Base-by-base conservation (phyloP, 371 early-diverging fungal genomes). In the Lichtheimia hyalospora region DNA sequence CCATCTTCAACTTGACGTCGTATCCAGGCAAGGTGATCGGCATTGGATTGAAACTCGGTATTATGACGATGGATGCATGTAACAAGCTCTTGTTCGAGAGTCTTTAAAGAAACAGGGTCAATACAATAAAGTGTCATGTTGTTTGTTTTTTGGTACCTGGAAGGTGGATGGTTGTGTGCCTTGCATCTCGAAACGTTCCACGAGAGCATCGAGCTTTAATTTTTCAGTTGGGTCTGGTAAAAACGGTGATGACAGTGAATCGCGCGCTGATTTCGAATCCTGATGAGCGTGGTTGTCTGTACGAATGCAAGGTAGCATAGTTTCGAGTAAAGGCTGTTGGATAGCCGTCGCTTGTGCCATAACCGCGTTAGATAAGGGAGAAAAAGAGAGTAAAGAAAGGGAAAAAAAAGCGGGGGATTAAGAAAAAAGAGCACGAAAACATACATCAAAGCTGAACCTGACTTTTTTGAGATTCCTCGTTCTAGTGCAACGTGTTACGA, bases 1-100 rank as follows among this genome's bases (percentile, higher is more conserved):
- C 91, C 91, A 61, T 92, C 91, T 15, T 65, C 41, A n/a, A 75
- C 64, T 84, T 84, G 10, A 81, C 83, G 46, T 83, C 83, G 27
- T 75, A 80, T 49, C 78, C 74, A 44, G 82, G 67, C 60, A 82
- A 62, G 5, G 74, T 77, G 64, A 82, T 83, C 65, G 83, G 83
- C 54, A 14, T n/a, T 18, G 18, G 21, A 46, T n/a, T 21, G 12
- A 21, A 18, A 18, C 46, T 8, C 46, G 5, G 21, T 14, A 21
- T 77, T 72, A 54, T 84, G 83, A 14, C 82, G 52, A 10, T 34
- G 34, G 34, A 34, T 6, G 8, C 75, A 77, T 27, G 82, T 81
- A 56, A 84, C 57, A 54, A 84, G 61, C 57, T 79, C 80, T 18
- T 80, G 73, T 28, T 79, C 83, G 14, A 82, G 77, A 44, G 75